These are phyloP conservation scores for Globisporangium middletonii DNA, from an alignment of 352 stramenopile species.

Conservation along the genomic window DNA sequence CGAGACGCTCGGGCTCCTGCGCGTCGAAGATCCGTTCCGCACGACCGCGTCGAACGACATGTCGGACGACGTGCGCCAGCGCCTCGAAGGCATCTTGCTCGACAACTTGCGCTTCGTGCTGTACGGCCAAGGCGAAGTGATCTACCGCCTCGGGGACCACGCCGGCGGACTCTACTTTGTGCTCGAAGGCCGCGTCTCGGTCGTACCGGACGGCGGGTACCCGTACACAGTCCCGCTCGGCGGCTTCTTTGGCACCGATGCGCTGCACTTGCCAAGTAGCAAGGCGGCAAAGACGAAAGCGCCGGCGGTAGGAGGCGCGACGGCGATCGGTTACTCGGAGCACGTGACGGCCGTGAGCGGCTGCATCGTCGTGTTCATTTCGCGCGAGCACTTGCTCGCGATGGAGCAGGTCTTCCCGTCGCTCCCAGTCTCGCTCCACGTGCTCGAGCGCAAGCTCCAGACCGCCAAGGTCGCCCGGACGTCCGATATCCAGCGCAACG, in stretches of 20 bases:
- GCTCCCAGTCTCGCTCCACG: conserved; percentile 20
- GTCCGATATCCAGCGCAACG: conserved; percentile 21
- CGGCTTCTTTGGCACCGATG: conserved; percentile 41
- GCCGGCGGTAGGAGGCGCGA: neutral
- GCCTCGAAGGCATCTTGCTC: conserved; percentile 42
- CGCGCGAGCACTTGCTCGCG: conserved; percentile 32
- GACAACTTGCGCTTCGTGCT: conserved; percentile 55
- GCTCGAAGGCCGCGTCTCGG: conserved; percentile 35
- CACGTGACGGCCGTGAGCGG: conserved; percentile 41
- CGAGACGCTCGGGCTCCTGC: conserved; percentile 32
- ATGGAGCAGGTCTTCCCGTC: conserved; percentile 28
- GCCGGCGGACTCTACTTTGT: conserved; percentile 44
- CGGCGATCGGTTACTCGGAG: conserved; percentile 23
- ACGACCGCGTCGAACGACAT: neutral
- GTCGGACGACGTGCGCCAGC: conserved; percentile 8
- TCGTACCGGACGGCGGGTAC: conserved; percentile 18
- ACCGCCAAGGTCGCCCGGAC: conserved; percentile 22
- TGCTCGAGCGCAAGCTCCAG: conserved; percentile 25
- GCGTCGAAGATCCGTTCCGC: conserved; percentile 14
- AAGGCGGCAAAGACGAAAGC: neutral
- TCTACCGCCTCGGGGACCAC: conserved; percentile 50
- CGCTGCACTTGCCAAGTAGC: conserved; percentile 15
- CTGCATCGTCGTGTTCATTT: conserved; percentile 48
- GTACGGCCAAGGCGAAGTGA: conserved; percentile 54
- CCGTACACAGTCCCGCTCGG: conserved; percentile 30